These are phyloP conservation scores for Sphaerobolus stellatus DNA, from an alignment of 1,284 basidiomycete genomes.

Conservation along the genomic window DNA sequence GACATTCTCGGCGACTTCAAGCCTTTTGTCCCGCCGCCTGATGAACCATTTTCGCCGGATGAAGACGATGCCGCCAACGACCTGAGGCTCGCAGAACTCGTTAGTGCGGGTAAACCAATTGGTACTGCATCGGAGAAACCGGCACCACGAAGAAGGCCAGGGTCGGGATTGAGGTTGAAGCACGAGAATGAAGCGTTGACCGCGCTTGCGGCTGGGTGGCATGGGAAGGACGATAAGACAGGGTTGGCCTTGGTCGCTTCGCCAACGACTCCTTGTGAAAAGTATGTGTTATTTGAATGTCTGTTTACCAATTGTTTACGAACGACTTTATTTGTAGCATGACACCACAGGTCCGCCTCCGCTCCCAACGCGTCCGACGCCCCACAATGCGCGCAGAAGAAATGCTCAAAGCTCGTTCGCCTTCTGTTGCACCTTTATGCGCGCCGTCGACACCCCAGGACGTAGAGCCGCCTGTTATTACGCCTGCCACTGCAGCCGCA, in stretches of 20 bases:
- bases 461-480: neutral
- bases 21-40: constrained; percentile 34
- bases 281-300: neutral
- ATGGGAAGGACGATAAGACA: constrained; percentile 1
- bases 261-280: constrained; percentile 6
- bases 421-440: neutral
- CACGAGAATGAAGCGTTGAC: constrained; percentile 22
- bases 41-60: constrained; percentile 41
- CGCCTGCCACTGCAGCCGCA: neutral
- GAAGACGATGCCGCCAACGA: constrained; percentile 43
- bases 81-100: constrained; percentile 11
- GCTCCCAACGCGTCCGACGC: constrained; percentile 9
- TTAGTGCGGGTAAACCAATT: constrained; percentile 1
- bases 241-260: neutral
- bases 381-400: constrained; percentile 9
- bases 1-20: constrained; percentile 60
- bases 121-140: too few relatives aligned
- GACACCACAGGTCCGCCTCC: constrained; percentile 1
- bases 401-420: neutral
- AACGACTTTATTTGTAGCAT: neutral
- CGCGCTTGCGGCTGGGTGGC: too few relatives aligned
- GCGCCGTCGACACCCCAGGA: neutral
- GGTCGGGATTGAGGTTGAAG: constrained; percentile 24
- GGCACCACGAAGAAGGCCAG: constrained; percentile 34
- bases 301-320: neutral